phyloP scores from a whole-genome alignment of 2,329 filamentous ascomycete species.

The Cladophialophora psammophila region DNA sequence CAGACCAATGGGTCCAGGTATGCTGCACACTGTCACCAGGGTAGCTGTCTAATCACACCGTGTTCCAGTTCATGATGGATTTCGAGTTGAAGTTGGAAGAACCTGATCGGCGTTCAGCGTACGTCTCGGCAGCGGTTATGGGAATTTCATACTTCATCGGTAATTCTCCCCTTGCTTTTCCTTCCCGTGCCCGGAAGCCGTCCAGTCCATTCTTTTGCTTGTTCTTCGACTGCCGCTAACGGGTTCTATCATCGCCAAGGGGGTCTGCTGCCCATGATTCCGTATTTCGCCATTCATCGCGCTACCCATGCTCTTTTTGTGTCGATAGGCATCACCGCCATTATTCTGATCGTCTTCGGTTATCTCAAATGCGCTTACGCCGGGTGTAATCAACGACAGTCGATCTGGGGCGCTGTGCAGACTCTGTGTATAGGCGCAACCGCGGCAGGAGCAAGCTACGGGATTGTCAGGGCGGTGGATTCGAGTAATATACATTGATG shows the following conservation, averaged over 20 bases:
- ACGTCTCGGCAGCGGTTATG: not conserved
- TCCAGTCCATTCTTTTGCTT: not conserved
- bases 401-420: slow-evolving; percentile 45
- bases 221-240: not conserved
- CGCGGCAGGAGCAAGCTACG: slow-evolving; percentile 49
- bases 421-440: slow-evolving; percentile 47
- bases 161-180: not conserved
- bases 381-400: slow-evolving; percentile 42
- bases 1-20: slow-evolving; percentile 58
- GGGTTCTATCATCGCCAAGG: slow-evolving; percentile 31
- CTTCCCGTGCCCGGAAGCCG: not conserved
- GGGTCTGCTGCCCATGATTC: slow-evolving; percentile 58
- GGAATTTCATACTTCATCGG: slow-evolving; percentile 1
- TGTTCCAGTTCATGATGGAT: slow-evolving; percentile 63
- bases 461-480: slow-evolving; percentile 42
- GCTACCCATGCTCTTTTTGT: slow-evolving; percentile 53
- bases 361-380: slow-evolving; percentile 52
- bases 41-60: slow-evolving; percentile 3
- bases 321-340: slow-evolving; percentile 58
- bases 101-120: slow-evolving; percentile 2
- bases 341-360: slow-evolving; percentile 59
- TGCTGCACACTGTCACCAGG: slow-evolving; percentile 14
- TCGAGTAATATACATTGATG: slow-evolving; percentile 4
- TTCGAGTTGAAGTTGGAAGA: slow-evolving; percentile 57
- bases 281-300: slow-evolving; percentile 56